These are phyloP conservation scores for Aspergillus intermedius DNA, from an alignment of 2,329 filamentous ascomycete genomes.

Conservation along the genomic window DNA sequence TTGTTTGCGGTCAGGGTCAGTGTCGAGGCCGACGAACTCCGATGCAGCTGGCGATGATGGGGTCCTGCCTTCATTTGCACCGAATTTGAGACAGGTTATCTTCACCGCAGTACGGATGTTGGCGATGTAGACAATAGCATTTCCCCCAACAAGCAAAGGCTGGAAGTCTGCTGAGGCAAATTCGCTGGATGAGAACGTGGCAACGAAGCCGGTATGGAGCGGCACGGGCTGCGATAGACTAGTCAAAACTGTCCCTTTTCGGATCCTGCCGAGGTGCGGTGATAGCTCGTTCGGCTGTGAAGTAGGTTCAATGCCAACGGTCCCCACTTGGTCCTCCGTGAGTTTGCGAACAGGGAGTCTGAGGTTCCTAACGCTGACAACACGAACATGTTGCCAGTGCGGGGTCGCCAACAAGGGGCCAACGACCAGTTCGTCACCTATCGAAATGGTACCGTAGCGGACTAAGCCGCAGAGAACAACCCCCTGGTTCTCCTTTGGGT, in stretches of 20 bases:
- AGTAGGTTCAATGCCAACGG: conserved; percentile 62
- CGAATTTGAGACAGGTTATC: conserved; percentile 52
- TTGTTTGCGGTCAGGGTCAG: conserved; percentile 20
- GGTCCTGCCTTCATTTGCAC: conserved; percentile 22
- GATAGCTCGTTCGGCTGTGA: conserved; percentile 14
- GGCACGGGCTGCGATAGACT: conserved; percentile 43
- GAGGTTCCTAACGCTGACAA: conserved; percentile 83
- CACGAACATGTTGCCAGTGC: conserved; percentile 73
- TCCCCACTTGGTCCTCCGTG: conserved; percentile 77
- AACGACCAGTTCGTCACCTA: conserved; percentile 71
- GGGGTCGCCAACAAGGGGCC: conserved; percentile 59
- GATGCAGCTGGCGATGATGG: conserved; percentile 27
- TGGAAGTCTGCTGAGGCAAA: conserved; percentile 39
- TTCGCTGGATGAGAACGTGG: conserved; percentile 60
- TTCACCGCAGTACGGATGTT: conserved; percentile 78
- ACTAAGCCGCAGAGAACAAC: conserved; percentile 81
- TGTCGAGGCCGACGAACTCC: conserved; percentile 41
- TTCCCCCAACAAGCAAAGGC: conserved; percentile 49
- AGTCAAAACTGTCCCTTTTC: conserved; percentile 79
- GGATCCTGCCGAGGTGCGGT: conserved; percentile 37
- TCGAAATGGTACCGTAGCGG: conserved; percentile 66
- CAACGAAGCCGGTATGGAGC: conserved; percentile 62
- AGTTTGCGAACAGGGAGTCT: conserved; percentile 73
- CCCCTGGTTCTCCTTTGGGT: conserved; percentile 46
- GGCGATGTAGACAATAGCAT: conserved; percentile 72